phyloP scores from a whole-genome alignment of 2,329 filamentous ascomycete genomes.

The Coniochaeta hoffmannii region DNA sequence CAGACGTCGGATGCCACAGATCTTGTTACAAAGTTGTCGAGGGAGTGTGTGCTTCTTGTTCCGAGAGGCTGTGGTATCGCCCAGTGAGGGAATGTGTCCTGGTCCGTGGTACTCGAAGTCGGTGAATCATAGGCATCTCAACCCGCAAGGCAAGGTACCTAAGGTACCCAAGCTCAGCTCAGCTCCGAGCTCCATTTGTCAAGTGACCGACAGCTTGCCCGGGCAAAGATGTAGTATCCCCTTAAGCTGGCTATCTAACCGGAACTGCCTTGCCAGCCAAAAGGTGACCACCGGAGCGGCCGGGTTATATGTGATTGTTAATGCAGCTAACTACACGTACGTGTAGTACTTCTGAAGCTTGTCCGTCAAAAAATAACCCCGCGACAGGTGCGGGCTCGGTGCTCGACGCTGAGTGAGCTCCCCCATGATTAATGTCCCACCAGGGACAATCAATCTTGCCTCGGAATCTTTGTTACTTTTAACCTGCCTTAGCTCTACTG shows the following conservation, averaged over 20 bases:
- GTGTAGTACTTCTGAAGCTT: neutral
- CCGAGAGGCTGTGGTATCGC: no score
- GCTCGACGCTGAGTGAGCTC: slow-evolving; percentile 1
- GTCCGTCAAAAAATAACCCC: neutral
- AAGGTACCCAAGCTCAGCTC: neutral
- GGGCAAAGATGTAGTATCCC: neutral
- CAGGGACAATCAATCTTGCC: neutral
- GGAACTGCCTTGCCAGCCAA: neutral
- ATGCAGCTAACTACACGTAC: neutral
- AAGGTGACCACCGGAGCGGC: neutral
- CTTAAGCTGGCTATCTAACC: neutral
- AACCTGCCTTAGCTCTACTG: neutral
- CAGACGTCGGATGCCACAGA: neutral
- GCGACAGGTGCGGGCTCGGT: neutral
- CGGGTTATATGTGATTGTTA: neutral
- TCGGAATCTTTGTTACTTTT: neutral
- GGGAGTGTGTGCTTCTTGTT: no score
- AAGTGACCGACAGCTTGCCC: neutral
- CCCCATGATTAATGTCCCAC: neutral
- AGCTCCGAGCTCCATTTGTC: neutral
- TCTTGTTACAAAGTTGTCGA: neutral
- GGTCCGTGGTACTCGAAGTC: neutral
- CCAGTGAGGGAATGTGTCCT: no score
- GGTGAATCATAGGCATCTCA: neutral
- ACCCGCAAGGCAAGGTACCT: neutral